Base-by-base conservation (phyloP, 2,329 filamentous ascomycete genomes). In the Furcasterigmium sp. region DNA sequence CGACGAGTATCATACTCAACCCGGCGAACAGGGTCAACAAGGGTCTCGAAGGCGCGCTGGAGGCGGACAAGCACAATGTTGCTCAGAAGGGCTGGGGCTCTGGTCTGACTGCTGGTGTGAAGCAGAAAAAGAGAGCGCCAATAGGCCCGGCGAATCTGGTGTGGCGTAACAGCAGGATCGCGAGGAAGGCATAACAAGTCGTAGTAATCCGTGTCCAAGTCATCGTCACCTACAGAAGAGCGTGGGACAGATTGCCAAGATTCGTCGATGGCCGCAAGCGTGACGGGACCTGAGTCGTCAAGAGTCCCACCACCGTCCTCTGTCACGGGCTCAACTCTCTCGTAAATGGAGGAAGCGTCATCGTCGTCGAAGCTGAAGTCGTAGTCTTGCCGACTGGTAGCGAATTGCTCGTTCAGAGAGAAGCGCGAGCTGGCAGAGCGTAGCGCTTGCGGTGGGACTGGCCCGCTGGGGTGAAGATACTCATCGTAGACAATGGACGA, bases 381-480 rank as follows among this genome's bases (percentile, higher is more conserved):
- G 39, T 66, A 68, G 46, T 73, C 70, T 38, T 60, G 61, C 25
- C 68, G 58, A 6, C 71, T 74, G 28, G 67, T 57, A 17, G 71
- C 69, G 45, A 74, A 75, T 43, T 74, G 69, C 36, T 73, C 68
- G 37, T 63, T 65, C 37, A 74, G 58, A 3, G 71, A 74, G 56
- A 66, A 69, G 37, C 69, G 66, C 20, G 69, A 73, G 11, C 59
- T 59, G n/a, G 57, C 57, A 23, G 64, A 60, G 21, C 63, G 60
- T 35, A 66, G 52, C 15, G 48, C 47, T 26, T 56, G 58, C 20
- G 38, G 17, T 5, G 39, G 18, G 20, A 29, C 34, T 26, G 39
- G 37, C 29, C 34, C 32, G 21, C 32, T 42, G 38, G 46, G 25
- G 26, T 19, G 45, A 37, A 46, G 36, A 37, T 48, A 49, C 26